Conservation (phyloP, 2,329 filamentous ascomycete genomes). For the Pestalotiopsis sp. region DNA sequence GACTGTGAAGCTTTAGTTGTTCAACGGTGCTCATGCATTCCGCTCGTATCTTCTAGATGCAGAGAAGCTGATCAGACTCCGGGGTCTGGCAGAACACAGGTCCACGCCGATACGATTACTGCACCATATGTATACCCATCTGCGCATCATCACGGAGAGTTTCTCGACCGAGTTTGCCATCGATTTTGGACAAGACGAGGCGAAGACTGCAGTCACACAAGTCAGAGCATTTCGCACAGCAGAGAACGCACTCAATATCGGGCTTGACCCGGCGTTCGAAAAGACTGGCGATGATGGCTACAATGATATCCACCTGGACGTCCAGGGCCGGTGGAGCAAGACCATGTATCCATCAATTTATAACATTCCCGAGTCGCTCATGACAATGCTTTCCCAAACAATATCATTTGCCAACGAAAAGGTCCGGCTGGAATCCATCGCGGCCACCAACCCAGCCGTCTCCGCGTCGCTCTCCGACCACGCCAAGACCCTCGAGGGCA, state of each 20-base stretch:
- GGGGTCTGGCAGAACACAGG: slow-evolving; percentile 39
- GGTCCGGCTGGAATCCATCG: slow-evolving; percentile 29
- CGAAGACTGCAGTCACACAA: background rate
- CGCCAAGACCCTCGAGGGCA: slow-evolving; percentile 33
- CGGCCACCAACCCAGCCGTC: slow-evolving; percentile 23
- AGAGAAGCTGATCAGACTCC: slow-evolving; percentile 43
- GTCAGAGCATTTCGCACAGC: slow-evolving; percentile 31
- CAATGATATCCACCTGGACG: slow-evolving; percentile 45
- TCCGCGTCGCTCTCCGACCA: slow-evolving; percentile 30
- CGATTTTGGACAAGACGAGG: background rate
- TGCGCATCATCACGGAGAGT: slow-evolving; percentile 49
- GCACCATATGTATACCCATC: slow-evolving; percentile 50
- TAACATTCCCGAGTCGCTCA: slow-evolving; percentile 43
- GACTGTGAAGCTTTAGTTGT: slow-evolving; percentile 9
- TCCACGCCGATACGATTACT: slow-evolving; percentile 44
- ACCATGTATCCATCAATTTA: slow-evolving; percentile 49
- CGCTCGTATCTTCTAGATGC: slow-evolving; percentile 39
- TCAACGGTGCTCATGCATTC: slow-evolving; percentile 16
- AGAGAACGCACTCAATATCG: slow-evolving; percentile 26
- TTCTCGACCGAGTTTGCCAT: slow-evolving; percentile 20
- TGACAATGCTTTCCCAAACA: slow-evolving; percentile 43
- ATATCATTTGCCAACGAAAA: slow-evolving; percentile 47
- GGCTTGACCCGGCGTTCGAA: slow-evolving; percentile 29
- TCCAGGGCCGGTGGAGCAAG: slow-evolving; percentile 39
- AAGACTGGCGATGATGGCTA: slow-evolving; percentile 42